Base-by-base conservation (phyloP, 441 rosid species). In the Populus hybrid region DNA sequence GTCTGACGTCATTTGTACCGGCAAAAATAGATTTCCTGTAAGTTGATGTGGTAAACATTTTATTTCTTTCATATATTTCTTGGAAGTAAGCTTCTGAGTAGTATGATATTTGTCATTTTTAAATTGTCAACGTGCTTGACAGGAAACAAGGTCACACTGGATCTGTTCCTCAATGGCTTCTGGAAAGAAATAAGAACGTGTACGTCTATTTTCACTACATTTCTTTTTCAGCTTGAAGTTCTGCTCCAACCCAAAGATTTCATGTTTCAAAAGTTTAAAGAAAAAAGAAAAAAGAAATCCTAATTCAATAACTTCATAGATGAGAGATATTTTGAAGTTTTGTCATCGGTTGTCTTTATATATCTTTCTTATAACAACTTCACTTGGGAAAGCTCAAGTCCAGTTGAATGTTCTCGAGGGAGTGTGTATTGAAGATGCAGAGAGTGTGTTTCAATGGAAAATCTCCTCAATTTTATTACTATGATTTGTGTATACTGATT, bases 341-440 rank as follows among this genome's bases (percentile, higher is more conserved):
- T 67, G 64, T 40, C 11, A 5, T 77, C 69, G 74, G 73, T 81
- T 80, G 71, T 87, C 71, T 81, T 75, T 83, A 95, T 94, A 79
- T 97, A 95, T 87, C 79, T 93, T 66, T 93, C 99, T 38, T 85
- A 77, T 80, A 95, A 95, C 79, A 90, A 92, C 80, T 93, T 95
- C 80, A 89, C 92, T 2, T 86, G 85, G 89, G 91, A 81, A 77
- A 82, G 82, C 86, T 87, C 98, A 72, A 80, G 90, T 82, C 92
- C 87, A 21, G 3, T 9, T 24, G 85, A 78, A 23, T 95, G 99
- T 79, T 83, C 79, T 77, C 86, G 79, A 80, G 94, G 87, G 76
- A 92, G 87, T 34, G 91, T 84, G 98, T 92, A 38, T 38, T 1
- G 42, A 9, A 38, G 42, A 38, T 38, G 42, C 42, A 38, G 42